Conservation (phyloP, 306 rosid species). For the Trifolium fragiferum region DNA sequence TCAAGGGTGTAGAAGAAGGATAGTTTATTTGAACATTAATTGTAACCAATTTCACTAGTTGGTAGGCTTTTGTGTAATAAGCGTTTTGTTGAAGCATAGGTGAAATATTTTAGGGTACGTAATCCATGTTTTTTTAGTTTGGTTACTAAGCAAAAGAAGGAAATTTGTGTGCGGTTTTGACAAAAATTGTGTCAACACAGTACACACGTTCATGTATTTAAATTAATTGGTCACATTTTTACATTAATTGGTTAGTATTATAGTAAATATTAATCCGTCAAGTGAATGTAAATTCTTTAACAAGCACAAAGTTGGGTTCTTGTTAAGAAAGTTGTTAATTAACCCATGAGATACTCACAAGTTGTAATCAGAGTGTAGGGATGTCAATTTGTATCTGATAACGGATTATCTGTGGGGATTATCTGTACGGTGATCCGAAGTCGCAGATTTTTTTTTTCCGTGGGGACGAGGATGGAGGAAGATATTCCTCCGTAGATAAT, state of each 20-base stretch:
- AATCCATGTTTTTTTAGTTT: conserved; percentile 60
- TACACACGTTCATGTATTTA: conserved; percentile 3
- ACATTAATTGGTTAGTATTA: background rate
- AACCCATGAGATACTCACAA: no score
- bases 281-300: no score
- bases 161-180: conserved; percentile 18
- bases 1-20: conserved; percentile 39
- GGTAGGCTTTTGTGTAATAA: background rate
- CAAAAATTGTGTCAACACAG: conserved; percentile 18
- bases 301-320: no score
- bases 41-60: conserved; percentile 41
- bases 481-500: no score
- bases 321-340: no score
- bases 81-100: conserved; percentile 46
- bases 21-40: conserved; percentile 45
- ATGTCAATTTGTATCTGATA: no score
- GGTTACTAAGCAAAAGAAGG: conserved; percentile 45
- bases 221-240: background rate
- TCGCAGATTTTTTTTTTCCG: no score
- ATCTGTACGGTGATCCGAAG: no score
- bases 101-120: conserved; percentile 37
- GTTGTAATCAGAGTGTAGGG: no score
- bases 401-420: no score
- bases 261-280: no score
- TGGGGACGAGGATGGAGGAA: no score